Base-by-base conservation (phyloP, 768 basidiomycete genomes). In the Tephrocybe sp. region DNA sequence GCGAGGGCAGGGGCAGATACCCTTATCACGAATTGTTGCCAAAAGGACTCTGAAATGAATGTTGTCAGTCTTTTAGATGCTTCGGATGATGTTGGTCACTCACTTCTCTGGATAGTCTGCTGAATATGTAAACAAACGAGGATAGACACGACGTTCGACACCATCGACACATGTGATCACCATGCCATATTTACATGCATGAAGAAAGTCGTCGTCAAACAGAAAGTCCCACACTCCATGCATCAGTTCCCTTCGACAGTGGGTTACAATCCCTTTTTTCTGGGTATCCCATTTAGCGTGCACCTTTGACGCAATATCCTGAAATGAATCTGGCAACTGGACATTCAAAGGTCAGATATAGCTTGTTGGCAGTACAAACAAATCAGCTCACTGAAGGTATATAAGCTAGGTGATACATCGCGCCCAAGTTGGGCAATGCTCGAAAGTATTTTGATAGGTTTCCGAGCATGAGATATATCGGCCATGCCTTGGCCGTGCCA, bases 381-480 rank as follows among this genome's bases (percentile, higher is more conserved):
- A n/a, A 18, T 19, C 3, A 38, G 19, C 53, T 45, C 50, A 75
- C 72, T 11, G 61, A 58, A 0, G 73, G 74, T 19, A 79, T 65
- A 56, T 76, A 77, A 10, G 70, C 74, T 3, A 76, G 10, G 47
- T 74, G 73, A 50, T 76, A 69, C 18, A 61, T 58, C 1, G 71
- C 63, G 16, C 60, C 56, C 0, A 60, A 60, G 7, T 52, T 58
- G 1, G 69, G 70, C 12, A 58, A 55, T 1, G 53, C 53, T 1
- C 64, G 58, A 2, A 60, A 49, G 42, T 75, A 76, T 53, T 78
- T 79, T 0, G 72, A 73, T 7, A 65, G 57, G 41, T 70, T 71
- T 0, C 71, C 73, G 24, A 75, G 64, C 47, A 60, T 65, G 7
- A 70, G 24, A 42, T 76, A 77, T 0, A 72, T 52, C 0, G 72